Conservation (phyloP, 441 rosid genomes). For the Adansonia grandidieri region DNA sequence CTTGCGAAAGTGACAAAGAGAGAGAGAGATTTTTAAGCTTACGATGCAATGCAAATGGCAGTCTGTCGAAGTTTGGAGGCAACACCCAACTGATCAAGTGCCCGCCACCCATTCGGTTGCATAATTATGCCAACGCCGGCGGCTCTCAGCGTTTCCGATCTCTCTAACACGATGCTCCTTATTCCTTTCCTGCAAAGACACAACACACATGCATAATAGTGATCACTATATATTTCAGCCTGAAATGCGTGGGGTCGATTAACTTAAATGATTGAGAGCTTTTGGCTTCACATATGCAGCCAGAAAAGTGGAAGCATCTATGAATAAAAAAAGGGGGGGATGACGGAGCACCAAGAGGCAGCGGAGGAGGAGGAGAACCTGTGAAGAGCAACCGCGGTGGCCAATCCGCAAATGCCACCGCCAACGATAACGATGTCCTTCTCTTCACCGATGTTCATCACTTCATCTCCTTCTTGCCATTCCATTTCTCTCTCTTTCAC, state of each 20-base stretch:
- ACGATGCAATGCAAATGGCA: conserved; percentile 38
- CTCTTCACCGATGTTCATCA: too few relatives aligned
- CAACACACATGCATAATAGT: background rate
- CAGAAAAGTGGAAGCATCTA: background rate
- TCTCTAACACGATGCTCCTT: conserved; percentile 50
- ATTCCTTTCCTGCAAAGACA: conserved; percentile 51
- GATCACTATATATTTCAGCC: background rate
- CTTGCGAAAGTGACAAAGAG: too few relatives aligned
- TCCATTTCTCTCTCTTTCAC: too few relatives aligned
- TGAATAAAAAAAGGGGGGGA: too few relatives aligned
- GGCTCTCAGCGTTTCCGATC: conserved; percentile 43
- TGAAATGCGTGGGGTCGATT: background rate
- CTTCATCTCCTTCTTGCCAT: too few relatives aligned
- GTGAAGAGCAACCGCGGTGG: too few relatives aligned
- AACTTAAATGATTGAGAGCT: background rate
- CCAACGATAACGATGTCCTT: too few relatives aligned
- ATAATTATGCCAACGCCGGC: conserved; percentile 53
- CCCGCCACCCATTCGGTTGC: conserved; percentile 63
- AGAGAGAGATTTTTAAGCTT: background rate
- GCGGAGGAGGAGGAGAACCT: too few relatives aligned
- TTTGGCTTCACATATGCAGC: background rate
- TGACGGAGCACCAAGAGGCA: too few relatives aligned
- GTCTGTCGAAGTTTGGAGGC: conserved; percentile 49
- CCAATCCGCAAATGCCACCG: too few relatives aligned
- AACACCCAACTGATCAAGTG: conserved; percentile 54